Percentiles rank a stretch among this genome's conserved stretches.
Conservation (phyloP, 148 eudicot species). For the Rhododendron kiyosumense region DNA sequence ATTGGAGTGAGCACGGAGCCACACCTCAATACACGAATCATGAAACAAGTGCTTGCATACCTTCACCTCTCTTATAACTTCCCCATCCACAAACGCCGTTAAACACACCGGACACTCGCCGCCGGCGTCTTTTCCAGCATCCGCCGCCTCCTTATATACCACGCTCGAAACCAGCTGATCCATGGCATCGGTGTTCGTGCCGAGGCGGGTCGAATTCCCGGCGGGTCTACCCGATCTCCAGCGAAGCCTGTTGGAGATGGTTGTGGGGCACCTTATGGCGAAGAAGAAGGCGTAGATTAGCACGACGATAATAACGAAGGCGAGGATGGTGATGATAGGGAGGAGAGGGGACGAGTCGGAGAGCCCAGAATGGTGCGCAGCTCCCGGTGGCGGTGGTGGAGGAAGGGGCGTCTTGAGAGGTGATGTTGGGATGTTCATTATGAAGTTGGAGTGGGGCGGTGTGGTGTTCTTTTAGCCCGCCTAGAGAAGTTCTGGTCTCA, state of each 20-base stretch:
- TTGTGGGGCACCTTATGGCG: slow-evolving; percentile 18
- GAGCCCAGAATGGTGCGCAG: neutral
- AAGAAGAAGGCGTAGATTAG: slow-evolving; percentile 27
- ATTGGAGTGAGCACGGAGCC: slow-evolving; percentile 26
- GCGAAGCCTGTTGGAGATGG: neutral
- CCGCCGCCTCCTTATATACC: neutral
- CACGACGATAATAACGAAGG: slow-evolving; percentile 13
- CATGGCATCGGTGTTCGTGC: neutral
- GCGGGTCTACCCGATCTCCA: neutral
- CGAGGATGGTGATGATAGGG: slow-evolving; percentile 14
- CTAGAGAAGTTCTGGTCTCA: neutral
- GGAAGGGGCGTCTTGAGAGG: neutral
- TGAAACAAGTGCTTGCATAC: slow-evolving; percentile 36
- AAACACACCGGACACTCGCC: slow-evolving; percentile 41
- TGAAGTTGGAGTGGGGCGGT: neutral
- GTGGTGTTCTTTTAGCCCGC: neutral
- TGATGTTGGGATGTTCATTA: neutral
- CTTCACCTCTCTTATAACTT: slow-evolving; percentile 21
- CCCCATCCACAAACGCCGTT: slow-evolving; percentile 23
- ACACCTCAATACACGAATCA: slow-evolving; percentile 25
- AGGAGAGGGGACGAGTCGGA: slow-evolving; percentile 14
- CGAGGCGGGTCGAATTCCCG: neutral
- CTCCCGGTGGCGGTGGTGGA: neutral
- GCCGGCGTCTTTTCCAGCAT: neutral
- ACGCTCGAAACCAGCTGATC: slow-evolving; percentile 11